These are phyloP conservation scores for Fragaria vesca DNA, from an alignment of 306 rosid genomes.

Conservation along the genomic window DNA sequence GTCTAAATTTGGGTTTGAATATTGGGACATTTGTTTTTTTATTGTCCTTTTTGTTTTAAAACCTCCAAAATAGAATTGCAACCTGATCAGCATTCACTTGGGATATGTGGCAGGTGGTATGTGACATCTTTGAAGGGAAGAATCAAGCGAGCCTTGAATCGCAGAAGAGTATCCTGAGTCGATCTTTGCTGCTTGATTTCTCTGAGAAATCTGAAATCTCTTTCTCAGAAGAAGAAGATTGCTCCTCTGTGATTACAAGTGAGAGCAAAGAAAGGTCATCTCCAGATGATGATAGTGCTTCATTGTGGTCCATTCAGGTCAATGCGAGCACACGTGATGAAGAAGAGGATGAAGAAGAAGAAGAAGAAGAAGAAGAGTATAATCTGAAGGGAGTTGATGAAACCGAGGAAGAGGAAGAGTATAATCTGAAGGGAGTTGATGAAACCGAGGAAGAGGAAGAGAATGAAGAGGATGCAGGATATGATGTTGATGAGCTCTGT, in stretches of 20 bases:
- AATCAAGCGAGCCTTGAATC: constrained; percentile 45
- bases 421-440: constrained; percentile 21
- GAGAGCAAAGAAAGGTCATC: constrained; percentile 28
- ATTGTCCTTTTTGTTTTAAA: background rate
- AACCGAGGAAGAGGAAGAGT: constrained; percentile 27
- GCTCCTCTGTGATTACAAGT: constrained; percentile 51
- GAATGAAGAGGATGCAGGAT: constrained; percentile 20
- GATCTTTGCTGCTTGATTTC: constrained; percentile 76
- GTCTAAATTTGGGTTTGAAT: background rate
- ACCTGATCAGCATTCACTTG: too few species aligned
- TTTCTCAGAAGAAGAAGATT: constrained; percentile 30
- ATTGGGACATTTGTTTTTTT: background rate
- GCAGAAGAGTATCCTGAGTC: constrained; percentile 52
- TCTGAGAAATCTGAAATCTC: constrained; percentile 64
- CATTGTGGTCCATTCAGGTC: constrained; percentile 86
- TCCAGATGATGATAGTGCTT: constrained; percentile 68
- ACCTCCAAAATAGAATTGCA: background rate
- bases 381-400: constrained; percentile 27
- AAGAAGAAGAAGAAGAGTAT: constrained; percentile 34
- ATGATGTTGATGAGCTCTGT: constrained; percentile 62
- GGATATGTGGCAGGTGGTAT: constrained; percentile 35
- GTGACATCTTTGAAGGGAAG: constrained; percentile 40
- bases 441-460: constrained; percentile 31
- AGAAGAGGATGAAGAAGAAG: constrained; percentile 30
- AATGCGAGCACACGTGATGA: constrained; percentile 67